These are phyloP conservation scores for Gamarada debralockiae DNA, from an alignment of 495 filamentous ascomycete genomes.

Conservation along the genomic window DNA sequence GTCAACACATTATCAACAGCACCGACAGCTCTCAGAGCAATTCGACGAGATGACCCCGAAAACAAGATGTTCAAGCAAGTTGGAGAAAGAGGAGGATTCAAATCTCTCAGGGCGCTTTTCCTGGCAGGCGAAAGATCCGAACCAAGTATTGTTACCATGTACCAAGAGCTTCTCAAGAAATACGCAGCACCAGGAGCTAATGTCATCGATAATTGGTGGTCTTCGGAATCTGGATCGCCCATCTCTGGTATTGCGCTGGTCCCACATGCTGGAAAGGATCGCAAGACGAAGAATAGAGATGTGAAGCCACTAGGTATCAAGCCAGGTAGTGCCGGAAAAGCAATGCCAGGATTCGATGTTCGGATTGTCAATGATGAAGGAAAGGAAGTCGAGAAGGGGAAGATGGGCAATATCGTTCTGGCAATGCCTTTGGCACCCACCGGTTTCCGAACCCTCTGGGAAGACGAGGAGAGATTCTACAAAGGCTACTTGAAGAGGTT, in stretches of 20 bases:
- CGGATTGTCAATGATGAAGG: constrained; percentile 78
- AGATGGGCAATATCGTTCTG: constrained; percentile 92
- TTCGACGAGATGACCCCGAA: constrained; percentile 78
- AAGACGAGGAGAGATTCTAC: constrained; percentile 81
- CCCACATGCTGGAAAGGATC: constrained; percentile 43
- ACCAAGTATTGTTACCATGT: constrained; percentile 77
- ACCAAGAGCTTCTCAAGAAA: constrained; percentile 62
- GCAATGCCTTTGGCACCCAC: constrained; percentile 79
- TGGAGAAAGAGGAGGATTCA: constrained; percentile 62
- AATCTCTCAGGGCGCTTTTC: constrained; percentile 68
- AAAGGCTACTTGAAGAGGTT: constrained; percentile 78
- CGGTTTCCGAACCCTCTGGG: constrained; percentile 78
- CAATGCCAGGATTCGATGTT: constrained; percentile 89
- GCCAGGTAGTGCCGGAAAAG: constrained; percentile 83
- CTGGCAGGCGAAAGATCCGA: constrained; percentile 88
- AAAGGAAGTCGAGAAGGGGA: constrained; percentile 56
- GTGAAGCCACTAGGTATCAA: constrained; percentile 45
- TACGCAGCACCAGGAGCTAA: constrained; percentile 59
- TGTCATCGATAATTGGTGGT: constrained; percentile 97
- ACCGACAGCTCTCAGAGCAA: constrained; percentile 82
- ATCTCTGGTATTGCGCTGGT: constrained; percentile 77
- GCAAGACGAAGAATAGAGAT: constrained; percentile 30
- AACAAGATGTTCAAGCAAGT: constrained; percentile 58
- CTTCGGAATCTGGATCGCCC: constrained; percentile 84
- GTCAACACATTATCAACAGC: constrained; percentile 84